Percentiles rank a stretch among this genome's conserved stretches.
Evolutionary conservation across 2,329 filamentous ascomycete species (phyloP).

Genomic region (Diaporthe eres): DNA sequence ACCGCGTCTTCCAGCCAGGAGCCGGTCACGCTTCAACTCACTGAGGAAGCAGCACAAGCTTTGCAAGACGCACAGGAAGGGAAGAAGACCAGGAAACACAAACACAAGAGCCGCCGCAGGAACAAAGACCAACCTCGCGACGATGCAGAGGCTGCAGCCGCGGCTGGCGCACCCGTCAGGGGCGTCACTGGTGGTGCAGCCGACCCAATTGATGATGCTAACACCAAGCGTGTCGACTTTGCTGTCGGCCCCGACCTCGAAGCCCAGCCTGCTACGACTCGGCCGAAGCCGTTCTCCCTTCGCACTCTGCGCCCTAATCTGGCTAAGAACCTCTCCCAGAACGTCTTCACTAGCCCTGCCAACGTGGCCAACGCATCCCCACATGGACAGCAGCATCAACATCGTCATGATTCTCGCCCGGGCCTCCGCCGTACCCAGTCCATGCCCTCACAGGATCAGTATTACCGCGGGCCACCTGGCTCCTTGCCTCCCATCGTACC

Average conservation of each 20-base stretch:
- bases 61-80: conserved; percentile 44
- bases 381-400: conserved; percentile 30
- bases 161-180: background rate
- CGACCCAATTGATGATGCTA: conserved; percentile 42
- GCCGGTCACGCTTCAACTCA: conserved; percentile 33
- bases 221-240: conserved; percentile 60
- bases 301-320: conserved; percentile 62
- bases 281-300: conserved; percentile 52
- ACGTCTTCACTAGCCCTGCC: conserved; percentile 62
- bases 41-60: conserved; percentile 38
- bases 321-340: conserved; percentile 71
- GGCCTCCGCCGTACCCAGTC: conserved; percentile 69
- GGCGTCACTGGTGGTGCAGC: background rate
- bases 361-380: conserved; percentile 42
- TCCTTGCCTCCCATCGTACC: conserved; percentile 50
- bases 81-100: conserved; percentile 37
- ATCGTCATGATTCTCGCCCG: conserved; percentile 47
- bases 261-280: conserved; percentile 50
- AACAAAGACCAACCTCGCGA: conserved; percentile 48
- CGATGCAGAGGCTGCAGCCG: conserved; percentile 24
- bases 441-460: conserved; percentile 56
- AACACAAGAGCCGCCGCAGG: conserved; percentile 40
- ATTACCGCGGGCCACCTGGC: conserved; percentile 44
- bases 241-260: conserved; percentile 52
- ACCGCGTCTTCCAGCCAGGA: conserved; percentile 40